Evolutionary conservation across 106 monocot species (phyloP), one percentile per base, ranked within the genome.

Genomic region (Ottelia alismoides): DNA sequence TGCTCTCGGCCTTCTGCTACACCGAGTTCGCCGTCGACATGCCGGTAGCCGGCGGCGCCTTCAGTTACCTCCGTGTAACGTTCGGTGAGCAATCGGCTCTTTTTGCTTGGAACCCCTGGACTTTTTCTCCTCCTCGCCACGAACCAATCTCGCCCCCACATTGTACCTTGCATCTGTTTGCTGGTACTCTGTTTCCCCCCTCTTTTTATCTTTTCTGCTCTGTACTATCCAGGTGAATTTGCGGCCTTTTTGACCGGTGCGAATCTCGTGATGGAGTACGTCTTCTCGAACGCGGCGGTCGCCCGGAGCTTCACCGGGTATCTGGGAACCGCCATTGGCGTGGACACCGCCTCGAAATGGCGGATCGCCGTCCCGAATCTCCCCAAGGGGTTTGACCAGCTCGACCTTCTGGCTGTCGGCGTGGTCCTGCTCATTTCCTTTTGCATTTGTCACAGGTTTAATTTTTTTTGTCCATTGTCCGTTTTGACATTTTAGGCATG

Each of bases 11-110:
- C 20, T 88, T 94, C 64, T 94, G 94, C 68, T 94, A 94, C 73
- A 88, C 94, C 27, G 94, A 94, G 71, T 88, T 94, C 67, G 94
- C 94, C 53, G 94, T 94, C 44, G 88, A 94, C 63, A 70, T 94
- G 73, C 94, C 94, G 49, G 74, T 94, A 27, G 94, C 94, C 50
- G 94, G 94, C 27, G 88, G 94, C 24, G 94, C 94, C 14, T 94
- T 94, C 67, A 94, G 88, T 68, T 94, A 94, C 52, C 81, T 94
- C 22, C 65, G 94, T 10, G 78, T 94, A 46, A 88, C 94, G 49
- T 94, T 94, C 27, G 94, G 92, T 88, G 44, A 59, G 78, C 20
- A n/a, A n/a, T n/a, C n/a, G n/a, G n/a, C n/a, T n/a, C n/a, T n/a
- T n/a, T n/a, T n/a, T n/a, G n/a, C n/a, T n/a, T n/a, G n/a, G n/a